These are phyloP conservation scores for Sarocladium oryzae DNA, from an alignment of 2,329 filamentous ascomycete genomes.

Conservation along the genomic window DNA sequence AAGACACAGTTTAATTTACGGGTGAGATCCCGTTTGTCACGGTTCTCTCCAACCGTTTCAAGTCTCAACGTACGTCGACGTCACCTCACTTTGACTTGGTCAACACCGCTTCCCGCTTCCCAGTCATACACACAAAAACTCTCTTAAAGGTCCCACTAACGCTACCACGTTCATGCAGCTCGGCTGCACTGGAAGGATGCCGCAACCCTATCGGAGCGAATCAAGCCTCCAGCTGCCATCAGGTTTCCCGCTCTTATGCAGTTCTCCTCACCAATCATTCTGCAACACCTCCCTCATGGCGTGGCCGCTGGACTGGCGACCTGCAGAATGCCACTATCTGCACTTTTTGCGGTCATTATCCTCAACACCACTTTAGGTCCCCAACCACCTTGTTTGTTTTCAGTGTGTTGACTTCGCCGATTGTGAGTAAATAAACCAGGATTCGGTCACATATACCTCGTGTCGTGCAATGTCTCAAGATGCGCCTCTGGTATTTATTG, in stretches of 20 bases:
- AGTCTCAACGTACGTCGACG: background rate
- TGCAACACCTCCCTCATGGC: background rate
- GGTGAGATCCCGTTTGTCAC: background rate
- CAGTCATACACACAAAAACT: no score
- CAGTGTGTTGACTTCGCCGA: no score
- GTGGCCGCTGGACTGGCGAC: background rate
- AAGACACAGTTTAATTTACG: background rate
- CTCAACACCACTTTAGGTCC: no score
- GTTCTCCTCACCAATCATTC: background rate
- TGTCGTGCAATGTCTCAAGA: no score
- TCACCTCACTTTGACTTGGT: no score
- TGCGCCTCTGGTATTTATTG: background rate
- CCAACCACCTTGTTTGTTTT: constrained; percentile 1
- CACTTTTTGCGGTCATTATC: no score
- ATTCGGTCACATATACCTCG: no score
- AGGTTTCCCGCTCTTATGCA: constrained; percentile 3
- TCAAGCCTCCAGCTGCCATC: background rate
- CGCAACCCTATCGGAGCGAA: background rate
- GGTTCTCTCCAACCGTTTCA: background rate
- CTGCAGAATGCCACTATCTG: background rate
- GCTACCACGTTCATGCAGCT: background rate
- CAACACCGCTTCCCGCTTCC: background rate
- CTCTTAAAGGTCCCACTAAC: no score
- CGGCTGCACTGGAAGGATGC: background rate
- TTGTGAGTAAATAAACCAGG: no score